Evolutionary conservation across 495 filamentous ascomycete genomes (phyloP), one percentile per base, ranked within the genome.

Genomic region (Astrocystis sublimbata): DNA sequence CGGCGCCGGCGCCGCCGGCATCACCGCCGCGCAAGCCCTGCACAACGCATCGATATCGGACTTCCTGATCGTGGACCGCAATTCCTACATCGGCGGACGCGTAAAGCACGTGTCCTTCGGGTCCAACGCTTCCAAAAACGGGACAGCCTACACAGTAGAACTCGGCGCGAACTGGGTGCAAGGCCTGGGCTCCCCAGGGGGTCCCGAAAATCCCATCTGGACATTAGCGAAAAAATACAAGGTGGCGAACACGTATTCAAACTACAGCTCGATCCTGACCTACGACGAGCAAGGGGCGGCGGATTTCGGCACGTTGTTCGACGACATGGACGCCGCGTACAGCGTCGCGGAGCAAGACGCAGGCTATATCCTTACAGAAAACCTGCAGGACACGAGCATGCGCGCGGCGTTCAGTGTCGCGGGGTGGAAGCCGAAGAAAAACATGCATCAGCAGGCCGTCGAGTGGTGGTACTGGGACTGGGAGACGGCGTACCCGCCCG

Each of bases 121-220:
- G n/a, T n/a, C n/a, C n/a, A n/a, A n/a, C n/a, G n/a, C n/a, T n/a
- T n/a, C n/a, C 6, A 68, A 72, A 17, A 71, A 76, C 49, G 83
- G 84, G 0, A 77, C 81, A 0, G 82, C 85, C 4, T 89, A 86
- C 71, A 78, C 72, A 1, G 74, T 90, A n/a, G 88, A 90, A 68
- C 73, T 87, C 15, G 88, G 88, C 9, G 87, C 86, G 8, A 90
- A 90, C 61, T 90, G 88, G 88, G 85, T 92, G 1, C 88, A 92
- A 77, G 89, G 89, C 0, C 73, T 89, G 6, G 87, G 83, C 1
- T 80, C 76, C 4, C 63, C 71, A 24, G 78, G 75, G 33, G 85
- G 85, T 2, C 81, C 83, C 5, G 80, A 88, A 60, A 92, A 92
- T 58, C 89, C 89, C 0, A 83, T 91, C 54, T 91, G 88, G 87